Percentiles rank a stretch among this genome's conserved stretches.
phyloP scores from a whole-genome alignment of 176 grass and related monocot species.

The Oryza brachyantha region DNA sequence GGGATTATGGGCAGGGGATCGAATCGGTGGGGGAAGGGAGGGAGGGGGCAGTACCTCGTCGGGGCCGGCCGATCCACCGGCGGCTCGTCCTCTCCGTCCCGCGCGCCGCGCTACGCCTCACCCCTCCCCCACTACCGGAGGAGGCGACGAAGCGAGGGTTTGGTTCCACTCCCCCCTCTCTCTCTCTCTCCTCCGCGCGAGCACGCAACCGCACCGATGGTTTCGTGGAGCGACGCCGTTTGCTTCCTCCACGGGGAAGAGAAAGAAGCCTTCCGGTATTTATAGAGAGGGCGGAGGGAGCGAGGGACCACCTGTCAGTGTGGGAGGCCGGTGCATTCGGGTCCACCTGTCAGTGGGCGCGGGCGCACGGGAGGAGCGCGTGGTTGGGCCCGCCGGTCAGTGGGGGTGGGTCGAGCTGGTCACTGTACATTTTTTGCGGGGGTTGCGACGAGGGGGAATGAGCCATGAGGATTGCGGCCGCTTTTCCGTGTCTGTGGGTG shows the following conservation, averaged over 20 bases:
- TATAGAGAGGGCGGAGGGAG: not conserved
- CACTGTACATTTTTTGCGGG: not conserved
- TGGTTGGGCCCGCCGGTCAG: not conserved
- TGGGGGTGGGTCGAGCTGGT: not conserved
- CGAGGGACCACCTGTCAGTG: too few relatives aligned
- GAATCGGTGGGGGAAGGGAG: slow-evolving; percentile 17
- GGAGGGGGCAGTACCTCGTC: slow-evolving; percentile 25
- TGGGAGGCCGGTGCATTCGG: too few relatives aligned
- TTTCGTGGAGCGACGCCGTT: not conserved
- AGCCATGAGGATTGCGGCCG: too few relatives aligned
- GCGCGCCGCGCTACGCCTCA: not conserved
- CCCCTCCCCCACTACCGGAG: not conserved
- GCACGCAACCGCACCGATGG: slow-evolving; percentile 39
- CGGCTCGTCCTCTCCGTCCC: not conserved
- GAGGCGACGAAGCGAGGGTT: not conserved
- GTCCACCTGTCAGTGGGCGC: not conserved
- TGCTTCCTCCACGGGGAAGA: not conserved
- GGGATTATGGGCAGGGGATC: not conserved
- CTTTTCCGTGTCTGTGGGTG: not conserved
- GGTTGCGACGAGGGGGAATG: not conserved
- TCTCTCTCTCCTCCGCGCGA: slow-evolving; percentile 8
- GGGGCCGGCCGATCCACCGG: slow-evolving; percentile 1
- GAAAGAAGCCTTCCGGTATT: not conserved
- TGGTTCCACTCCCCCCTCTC: not conserved
- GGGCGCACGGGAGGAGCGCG: too few relatives aligned